Evolutionary conservation across 257 asterid genomes (phyloP).

Genomic region (Verbascum thapsus): DNA sequence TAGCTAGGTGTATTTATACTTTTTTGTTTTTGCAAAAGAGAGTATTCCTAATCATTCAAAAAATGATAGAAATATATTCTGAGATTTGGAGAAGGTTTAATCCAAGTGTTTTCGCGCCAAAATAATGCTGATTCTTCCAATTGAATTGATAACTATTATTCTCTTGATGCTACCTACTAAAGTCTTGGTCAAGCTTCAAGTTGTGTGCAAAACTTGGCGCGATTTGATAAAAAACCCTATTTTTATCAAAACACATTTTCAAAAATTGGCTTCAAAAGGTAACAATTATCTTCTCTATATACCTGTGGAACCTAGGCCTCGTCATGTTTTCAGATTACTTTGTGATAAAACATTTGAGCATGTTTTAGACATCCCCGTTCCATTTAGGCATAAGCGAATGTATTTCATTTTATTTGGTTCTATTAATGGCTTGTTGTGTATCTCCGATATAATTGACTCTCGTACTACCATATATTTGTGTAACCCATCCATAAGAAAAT

Average conservation of each 20-base stretch:
- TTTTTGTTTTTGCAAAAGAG: no score
- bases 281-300: conserved; percentile 7
- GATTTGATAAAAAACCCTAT: not conserved
- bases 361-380: not conserved
- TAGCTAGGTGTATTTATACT: no score
- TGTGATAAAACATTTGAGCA: not conserved
- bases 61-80: no score
- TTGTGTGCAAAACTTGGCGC: conserved; percentile 14
- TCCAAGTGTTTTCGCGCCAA: no score
- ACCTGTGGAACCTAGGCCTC: not conserved
- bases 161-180: conserved; percentile 23
- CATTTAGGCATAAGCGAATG: not conserved
- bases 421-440: conserved; percentile 26
- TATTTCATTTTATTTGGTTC: conserved; percentile 2
- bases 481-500: conserved; percentile 28
- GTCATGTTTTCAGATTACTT: not conserved
- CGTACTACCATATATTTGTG: conserved; percentile 10
- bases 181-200: not conserved
- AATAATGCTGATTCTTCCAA: conserved; percentile 2
- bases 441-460: not conserved
- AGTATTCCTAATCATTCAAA: no score
- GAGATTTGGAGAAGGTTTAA: no score
- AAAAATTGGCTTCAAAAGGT: not conserved
- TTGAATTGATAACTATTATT: conserved; percentile 9
- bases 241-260: not conserved